Conservation (phyloP, 192 early-diverging fungal species). For the Geranomyces michiganensis region DNA sequence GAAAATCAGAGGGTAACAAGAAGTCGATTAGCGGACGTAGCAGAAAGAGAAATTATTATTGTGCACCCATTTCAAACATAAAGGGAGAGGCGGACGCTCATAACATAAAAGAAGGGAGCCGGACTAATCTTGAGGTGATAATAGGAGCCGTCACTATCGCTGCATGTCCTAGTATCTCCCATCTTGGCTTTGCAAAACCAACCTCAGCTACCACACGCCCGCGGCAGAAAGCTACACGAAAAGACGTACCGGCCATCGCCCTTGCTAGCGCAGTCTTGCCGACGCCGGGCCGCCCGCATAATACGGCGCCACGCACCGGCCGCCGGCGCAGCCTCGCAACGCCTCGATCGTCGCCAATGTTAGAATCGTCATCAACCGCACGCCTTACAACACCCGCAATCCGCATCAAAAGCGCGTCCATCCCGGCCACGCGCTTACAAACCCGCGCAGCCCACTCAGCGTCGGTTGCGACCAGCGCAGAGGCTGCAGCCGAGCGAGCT, state of each 20-base stretch:
- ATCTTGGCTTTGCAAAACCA: not conserved
- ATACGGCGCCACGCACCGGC: not conserved
- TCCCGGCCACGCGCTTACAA: not conserved
- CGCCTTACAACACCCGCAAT: not conserved
- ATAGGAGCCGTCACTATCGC: not conserved
- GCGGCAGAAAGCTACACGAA: not conserved
- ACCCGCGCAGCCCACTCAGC: not conserved
- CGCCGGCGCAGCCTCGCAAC: not conserved
- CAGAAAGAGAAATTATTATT: not conserved
- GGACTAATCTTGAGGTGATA: not conserved
- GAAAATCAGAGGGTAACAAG: no score
- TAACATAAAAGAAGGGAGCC: no score
- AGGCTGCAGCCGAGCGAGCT: not conserved
- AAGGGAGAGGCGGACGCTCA: not conserved
- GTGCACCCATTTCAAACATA: not conserved
- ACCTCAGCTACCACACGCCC: not conserved
- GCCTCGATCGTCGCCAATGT: not conserved
- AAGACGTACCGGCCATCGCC: conserved; percentile 23
- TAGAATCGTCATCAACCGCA: not conserved
- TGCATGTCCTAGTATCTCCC: not conserved
- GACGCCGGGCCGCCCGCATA: conserved; percentile 17
- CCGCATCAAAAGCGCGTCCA: not conserved
- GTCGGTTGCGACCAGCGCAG: not conserved
- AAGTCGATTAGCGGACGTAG: no score
- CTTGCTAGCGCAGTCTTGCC: conserved; percentile 27